phyloP scores from a whole-genome alignment of 2,329 filamentous ascomycete species.

The Curvularia spicifera region DNA sequence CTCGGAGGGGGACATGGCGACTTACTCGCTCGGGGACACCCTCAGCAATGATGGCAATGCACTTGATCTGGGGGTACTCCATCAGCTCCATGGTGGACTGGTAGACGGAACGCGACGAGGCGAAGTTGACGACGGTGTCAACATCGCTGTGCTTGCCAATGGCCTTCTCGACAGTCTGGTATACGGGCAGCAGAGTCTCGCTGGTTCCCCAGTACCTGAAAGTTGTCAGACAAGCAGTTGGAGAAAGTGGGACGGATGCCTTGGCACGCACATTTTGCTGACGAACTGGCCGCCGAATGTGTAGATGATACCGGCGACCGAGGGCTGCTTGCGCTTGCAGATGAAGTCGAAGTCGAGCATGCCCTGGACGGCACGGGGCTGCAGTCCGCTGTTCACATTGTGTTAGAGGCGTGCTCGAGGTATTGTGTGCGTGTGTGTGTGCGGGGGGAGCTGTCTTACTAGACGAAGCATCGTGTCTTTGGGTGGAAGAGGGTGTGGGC shows the following conservation, averaged over 20 bases:
- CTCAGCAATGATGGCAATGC: constrained; percentile 98
- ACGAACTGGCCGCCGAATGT: constrained; percentile 99
- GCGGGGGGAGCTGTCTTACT: constrained; percentile 60
- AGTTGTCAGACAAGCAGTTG: constrained; percentile 23
- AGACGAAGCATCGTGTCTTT: constrained; percentile 99
- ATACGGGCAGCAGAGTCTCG: constrained; percentile 97
- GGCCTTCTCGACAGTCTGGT: constrained; percentile 92
- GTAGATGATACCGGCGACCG: constrained; percentile 99
- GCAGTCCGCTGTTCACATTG: constrained; percentile 71
- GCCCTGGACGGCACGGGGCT: constrained; percentile 74
- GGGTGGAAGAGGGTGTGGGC: constrained; percentile 95
- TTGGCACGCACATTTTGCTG: constrained; percentile 84
- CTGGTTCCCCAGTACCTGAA: constrained; percentile 95
- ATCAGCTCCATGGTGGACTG: constrained; percentile 98
- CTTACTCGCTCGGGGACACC: constrained; percentile 96
- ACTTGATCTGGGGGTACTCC: constrained; percentile 95
- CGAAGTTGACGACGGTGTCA: constrained; percentile 98
- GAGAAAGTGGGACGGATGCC: constrained; percentile 14
- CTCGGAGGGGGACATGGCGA: constrained; percentile 25
- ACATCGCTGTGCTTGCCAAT: constrained; percentile 96
- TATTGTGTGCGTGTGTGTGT: background rate
- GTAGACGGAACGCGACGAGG: constrained; percentile 98
- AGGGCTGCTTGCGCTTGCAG: constrained; percentile 97
- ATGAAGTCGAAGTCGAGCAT: constrained; percentile 99
- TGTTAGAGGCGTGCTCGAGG: constrained; percentile 29